Conservation (phyloP, 2,329 filamentous ascomycete genomes). For the Fusarium sp. region DNA sequence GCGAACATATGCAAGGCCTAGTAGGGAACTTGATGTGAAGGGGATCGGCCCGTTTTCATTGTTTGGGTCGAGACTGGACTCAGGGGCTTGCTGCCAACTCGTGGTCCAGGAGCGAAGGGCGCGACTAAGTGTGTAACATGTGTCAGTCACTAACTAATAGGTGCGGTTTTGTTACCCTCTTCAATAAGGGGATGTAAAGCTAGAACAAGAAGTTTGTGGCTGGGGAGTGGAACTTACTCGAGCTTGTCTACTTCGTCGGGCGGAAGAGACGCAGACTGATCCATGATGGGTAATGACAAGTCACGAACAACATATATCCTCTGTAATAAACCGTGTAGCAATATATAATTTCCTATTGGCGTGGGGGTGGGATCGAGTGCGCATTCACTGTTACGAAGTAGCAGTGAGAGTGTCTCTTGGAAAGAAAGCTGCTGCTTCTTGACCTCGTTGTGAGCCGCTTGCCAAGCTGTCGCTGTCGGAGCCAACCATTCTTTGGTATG, state of each 20-base stretch:
- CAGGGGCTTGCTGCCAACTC: slow-evolving; percentile 54
- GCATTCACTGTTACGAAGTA: slow-evolving; percentile 47
- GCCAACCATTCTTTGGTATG: slow-evolving; percentile 55
- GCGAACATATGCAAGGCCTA: slow-evolving; percentile 60
- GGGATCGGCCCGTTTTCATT: slow-evolving; percentile 56
- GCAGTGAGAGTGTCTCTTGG: slow-evolving; percentile 51
- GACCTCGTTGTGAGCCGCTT: slow-evolving; percentile 30
- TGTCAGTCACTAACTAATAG: background rate
- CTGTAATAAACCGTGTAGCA: slow-evolving; percentile 53
- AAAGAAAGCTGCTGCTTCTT: slow-evolving; percentile 52
- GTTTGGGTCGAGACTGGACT: slow-evolving; percentile 55
- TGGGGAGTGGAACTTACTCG: slow-evolving; percentile 40
- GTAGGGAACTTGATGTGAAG: slow-evolving; percentile 59
- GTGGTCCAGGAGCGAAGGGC: slow-evolving; percentile 54
- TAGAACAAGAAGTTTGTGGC: background rate
- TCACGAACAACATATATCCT: slow-evolving; percentile 55
- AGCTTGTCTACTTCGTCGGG: slow-evolving; percentile 53
- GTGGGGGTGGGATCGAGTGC: slow-evolving; percentile 50
- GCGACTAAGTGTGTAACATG: slow-evolving; percentile 34
- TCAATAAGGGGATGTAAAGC: background rate
- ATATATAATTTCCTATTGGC: slow-evolving; percentile 53
- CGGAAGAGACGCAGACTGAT: slow-evolving; percentile 48
- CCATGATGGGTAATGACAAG: slow-evolving; percentile 50
- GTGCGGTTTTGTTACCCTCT: background rate
- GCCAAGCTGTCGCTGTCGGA: slow-evolving; percentile 32